Conservation (phyloP, 73 alveolate genomes). For the Blepharisma japonicum region DNA sequence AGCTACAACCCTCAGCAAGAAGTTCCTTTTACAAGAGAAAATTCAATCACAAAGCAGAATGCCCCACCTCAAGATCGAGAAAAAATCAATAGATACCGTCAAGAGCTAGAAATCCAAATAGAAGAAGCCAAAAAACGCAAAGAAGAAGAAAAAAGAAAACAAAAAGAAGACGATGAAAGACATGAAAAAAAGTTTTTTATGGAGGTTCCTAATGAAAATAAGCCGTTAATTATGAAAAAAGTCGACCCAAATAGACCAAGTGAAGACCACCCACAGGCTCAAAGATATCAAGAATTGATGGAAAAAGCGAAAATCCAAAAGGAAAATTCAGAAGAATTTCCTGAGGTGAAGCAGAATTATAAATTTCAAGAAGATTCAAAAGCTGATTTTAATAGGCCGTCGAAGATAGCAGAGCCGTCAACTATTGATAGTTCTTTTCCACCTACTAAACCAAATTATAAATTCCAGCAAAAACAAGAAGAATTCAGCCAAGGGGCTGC, state of each 20-base stretch:
- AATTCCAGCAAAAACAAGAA: too few relatives aligned
- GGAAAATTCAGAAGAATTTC: not conserved
- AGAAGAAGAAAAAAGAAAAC: conserved; percentile 26
- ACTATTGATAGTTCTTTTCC: too few relatives aligned
- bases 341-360: not conserved
- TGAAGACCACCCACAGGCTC: conserved; percentile 17
- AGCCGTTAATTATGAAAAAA: not conserved
- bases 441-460: too few relatives aligned
- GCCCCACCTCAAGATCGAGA: not conserved
- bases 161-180: not conserved
- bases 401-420: too few relatives aligned
- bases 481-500: too few relatives aligned
- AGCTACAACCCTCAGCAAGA: too few relatives aligned
- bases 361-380: too few relatives aligned
- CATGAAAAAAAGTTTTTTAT: conserved; percentile 13
- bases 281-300: not conserved
- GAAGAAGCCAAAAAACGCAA: not conserved
- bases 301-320: conserved; percentile 9
- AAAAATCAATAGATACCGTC: not conserved
- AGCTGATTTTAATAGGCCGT: too few relatives aligned
- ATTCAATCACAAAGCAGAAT: too few relatives aligned
- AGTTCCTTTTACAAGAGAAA: too few relatives aligned
- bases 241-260: conserved; percentile 23
- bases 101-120: conserved; percentile 19
- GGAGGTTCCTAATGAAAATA: not conserved